phyloP scores from a whole-genome alignment of 1,284 basidiomycete species.

The Moesziomyces sp. region DNA sequence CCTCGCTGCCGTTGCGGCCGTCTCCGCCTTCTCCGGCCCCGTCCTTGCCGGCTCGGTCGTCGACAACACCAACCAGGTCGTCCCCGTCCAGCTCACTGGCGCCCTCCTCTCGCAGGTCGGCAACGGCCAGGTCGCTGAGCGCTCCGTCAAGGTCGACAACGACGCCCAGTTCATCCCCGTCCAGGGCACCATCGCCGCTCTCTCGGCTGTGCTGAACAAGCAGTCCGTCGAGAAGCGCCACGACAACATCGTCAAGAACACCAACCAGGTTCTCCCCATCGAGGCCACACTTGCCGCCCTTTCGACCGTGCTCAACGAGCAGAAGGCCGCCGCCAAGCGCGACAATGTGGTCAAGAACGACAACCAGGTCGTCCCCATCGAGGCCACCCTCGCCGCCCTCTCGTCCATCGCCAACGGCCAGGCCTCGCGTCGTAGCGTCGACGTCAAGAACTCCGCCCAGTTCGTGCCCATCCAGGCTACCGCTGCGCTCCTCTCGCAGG shows the following conservation, averaged over 20 bases:
- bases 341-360: constrained; percentile 31
- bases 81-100: constrained; percentile 39
- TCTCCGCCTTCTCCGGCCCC: constrained; percentile 46
- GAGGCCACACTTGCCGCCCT: constrained; percentile 38
- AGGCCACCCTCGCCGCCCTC: constrained; percentile 11
- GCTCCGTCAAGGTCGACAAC: constrained; percentile 36
- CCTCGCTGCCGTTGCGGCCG: constrained; percentile 48
- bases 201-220: constrained; percentile 27
- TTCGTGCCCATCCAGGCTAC: constrained; percentile 10
- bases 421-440: background rate
- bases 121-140: constrained; percentile 42
- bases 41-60: constrained; percentile 31
- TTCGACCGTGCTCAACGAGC: constrained; percentile 35
- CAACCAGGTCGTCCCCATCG: constrained; percentile 27
- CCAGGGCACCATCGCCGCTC: constrained; percentile 35
- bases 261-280: constrained; percentile 27
- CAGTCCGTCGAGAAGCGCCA: constrained; percentile 27
- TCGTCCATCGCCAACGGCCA: constrained; percentile 4
- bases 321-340: constrained; percentile 24
- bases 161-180: constrained; percentile 30
- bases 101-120: constrained; percentile 38
- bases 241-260: constrained; percentile 24
- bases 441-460: constrained; percentile 2
- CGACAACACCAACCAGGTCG: constrained; percentile 45
- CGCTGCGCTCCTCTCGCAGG: constrained; percentile 5